Percentiles rank a stretch among this genome's conserved stretches.
Conservation (phyloP, 495 filamentous ascomycete genomes). For the Podospora bellae-mahoneyi region DNA sequence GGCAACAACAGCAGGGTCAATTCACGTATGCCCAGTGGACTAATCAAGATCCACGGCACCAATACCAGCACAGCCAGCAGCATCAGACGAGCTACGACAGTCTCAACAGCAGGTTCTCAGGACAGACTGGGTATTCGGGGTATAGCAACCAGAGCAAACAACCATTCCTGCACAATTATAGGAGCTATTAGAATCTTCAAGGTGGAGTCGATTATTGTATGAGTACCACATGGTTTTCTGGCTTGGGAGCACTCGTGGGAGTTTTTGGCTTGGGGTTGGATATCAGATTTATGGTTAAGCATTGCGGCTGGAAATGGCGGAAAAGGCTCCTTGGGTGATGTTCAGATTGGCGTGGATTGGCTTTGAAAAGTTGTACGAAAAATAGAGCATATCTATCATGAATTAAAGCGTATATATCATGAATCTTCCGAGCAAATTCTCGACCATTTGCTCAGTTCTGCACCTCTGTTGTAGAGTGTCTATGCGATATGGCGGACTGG, state of each 20-base stretch:
- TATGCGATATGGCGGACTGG: too few relatives aligned
- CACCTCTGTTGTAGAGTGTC: too few relatives aligned
- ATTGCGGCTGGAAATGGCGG: not conserved
- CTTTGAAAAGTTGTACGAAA: not conserved
- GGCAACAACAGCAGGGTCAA: not conserved
- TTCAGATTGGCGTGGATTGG: not conserved
- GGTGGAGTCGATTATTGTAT: not conserved
- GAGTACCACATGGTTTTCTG: not conserved
- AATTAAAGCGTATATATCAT: not conserved
- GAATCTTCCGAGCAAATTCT: not conserved
- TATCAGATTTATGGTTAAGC: not conserved
- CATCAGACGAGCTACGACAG: conserved; percentile 20
- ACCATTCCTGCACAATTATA: conserved; percentile 13
- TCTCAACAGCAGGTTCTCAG: conserved; percentile 20
- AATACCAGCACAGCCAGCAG: conserved; percentile 5
- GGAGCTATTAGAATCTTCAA: not conserved
- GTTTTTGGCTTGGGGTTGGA: not conserved
- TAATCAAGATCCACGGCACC: conserved; percentile 3
- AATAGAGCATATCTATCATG: not conserved
- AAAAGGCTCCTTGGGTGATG: not conserved
- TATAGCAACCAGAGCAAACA: conserved; percentile 20
- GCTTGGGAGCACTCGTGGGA: too few relatives aligned
- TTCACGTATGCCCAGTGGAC: conserved; percentile 9
- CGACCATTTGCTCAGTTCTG: not conserved
- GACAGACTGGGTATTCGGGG: conserved; percentile 11